Percentiles rank a stretch among this genome's conserved stretches.
Evolutionary conservation across 768 basidiomycete genomes (phyloP).

Genomic region (Mycena maculata): DNA sequence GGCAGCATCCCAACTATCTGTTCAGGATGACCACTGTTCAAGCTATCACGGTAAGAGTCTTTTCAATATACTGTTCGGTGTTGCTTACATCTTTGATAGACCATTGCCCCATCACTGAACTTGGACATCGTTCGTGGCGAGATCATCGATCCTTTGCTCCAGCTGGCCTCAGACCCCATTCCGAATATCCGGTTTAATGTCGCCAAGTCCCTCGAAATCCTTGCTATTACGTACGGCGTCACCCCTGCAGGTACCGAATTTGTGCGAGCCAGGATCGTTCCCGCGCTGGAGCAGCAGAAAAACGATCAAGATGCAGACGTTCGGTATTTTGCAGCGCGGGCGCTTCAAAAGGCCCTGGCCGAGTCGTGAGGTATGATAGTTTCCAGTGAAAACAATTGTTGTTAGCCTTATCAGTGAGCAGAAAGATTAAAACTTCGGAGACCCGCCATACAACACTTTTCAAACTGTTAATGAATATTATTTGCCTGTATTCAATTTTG

Average conservation of each 20-base stretch:
- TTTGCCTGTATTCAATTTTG: conserved; percentile 21
- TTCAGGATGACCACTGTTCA: conserved; percentile 99
- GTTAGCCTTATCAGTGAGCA: conserved; percentile 10
- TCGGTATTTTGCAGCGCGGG: conserved; percentile 90
- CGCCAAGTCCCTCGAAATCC: conserved; percentile 91
- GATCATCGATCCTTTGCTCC: conserved; percentile 85
- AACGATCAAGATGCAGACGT: conserved; percentile 96
- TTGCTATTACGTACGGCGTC: conserved; percentile 76
- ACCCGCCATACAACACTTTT: conserved; percentile 25
- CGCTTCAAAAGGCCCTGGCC: conserved; percentile 66
- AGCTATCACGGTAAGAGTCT: conserved; percentile 86
- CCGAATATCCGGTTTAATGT: conserved; percentile 99
- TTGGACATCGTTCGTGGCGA: conserved; percentile 85
- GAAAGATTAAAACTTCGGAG: conserved; percentile 28
- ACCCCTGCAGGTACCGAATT: conserved; percentile 80
- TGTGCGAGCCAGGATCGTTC: conserved; percentile 77
- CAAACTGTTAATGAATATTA: conserved; percentile 32
- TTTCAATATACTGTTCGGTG: conserved; percentile 14
- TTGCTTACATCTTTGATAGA: conserved; percentile 60
- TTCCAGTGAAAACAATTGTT: conserved; percentile 3
- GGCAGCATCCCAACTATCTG: conserved; percentile 94
- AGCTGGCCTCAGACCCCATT: conserved; percentile 89
- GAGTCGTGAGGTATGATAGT: conserved; percentile 28
- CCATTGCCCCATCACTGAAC: conserved; percentile 92
- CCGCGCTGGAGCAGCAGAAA: conserved; percentile 88